Conservation (phyloP, 805 yeast genomes). For the Yarrowia deformans region DNA sequence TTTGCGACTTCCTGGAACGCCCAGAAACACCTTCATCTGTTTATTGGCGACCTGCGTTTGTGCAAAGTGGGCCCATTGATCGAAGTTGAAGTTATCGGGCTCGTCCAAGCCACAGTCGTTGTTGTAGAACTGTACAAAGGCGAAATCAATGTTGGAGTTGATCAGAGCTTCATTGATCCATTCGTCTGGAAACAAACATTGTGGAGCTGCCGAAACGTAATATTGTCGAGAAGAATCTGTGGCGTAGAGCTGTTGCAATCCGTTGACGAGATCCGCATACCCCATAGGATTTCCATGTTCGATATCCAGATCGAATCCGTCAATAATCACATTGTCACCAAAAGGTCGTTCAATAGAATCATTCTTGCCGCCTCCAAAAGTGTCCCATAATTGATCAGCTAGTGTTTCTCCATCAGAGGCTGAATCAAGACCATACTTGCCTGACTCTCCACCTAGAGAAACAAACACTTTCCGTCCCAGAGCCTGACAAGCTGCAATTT, state of each 20-base stretch:
- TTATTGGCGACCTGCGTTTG: constrained; percentile 65
- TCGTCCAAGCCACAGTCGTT: constrained; percentile 67
- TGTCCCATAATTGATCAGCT: constrained; percentile 62
- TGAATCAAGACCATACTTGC: constrained; percentile 60
- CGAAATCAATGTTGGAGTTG: constrained; percentile 74
- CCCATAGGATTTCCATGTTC: constrained; percentile 68
- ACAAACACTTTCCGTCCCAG: constrained; percentile 79
- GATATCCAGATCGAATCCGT: constrained; percentile 83
- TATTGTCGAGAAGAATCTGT: constrained; percentile 62
- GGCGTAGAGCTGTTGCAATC: constrained; percentile 55
- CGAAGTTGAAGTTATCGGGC: constrained; percentile 63
- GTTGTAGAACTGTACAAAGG: constrained; percentile 89
- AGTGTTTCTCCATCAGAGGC: constrained; percentile 64
- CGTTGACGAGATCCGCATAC: constrained; percentile 66
- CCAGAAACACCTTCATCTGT: constrained; percentile 72
- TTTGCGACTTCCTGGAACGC: constrained; percentile 70
- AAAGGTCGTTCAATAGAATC: constrained; percentile 58
- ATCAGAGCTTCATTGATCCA: constrained; percentile 69
- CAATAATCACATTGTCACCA: constrained; percentile 73
- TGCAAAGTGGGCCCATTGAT: constrained; percentile 76
- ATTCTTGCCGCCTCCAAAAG: constrained; percentile 61
- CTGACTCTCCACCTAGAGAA: constrained; percentile 79
- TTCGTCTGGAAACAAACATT: constrained; percentile 87
- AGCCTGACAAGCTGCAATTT: constrained; percentile 76
- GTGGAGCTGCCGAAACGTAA: constrained; percentile 90